Evolutionary conservation across 1,284 basidiomycete genomes (phyloP), one percentile per base, ranked within the genome.

Genomic region (Pascua sp.): DNA sequence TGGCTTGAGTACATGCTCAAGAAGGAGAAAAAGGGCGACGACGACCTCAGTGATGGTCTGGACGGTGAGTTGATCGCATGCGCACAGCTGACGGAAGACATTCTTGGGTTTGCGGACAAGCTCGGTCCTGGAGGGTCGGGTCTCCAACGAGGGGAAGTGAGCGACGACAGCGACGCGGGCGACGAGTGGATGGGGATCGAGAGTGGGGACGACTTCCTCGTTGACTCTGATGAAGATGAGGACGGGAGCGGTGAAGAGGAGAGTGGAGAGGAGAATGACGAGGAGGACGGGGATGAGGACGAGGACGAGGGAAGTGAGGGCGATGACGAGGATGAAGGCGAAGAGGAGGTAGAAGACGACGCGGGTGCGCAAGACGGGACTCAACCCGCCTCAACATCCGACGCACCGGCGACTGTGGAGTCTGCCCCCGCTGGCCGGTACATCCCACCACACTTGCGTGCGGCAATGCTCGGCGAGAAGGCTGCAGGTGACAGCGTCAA

Each of bases 1-100:
- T 85, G 87, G 79, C 78, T 92, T 11, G 90, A 92, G 73, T 79
- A 81, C 11, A 85, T 85, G 72, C 80, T 92, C 15, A 62, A 67
- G 17, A 82, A 84, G 63, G 69, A 78, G 40, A 80, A 80, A 61
- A 80, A 79, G 59, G 72, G 65, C 32, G 66, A 67, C 11, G 74
- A 74, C 16, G 71, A 65, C 8, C 66, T 74, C 47, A 76, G 78
- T 36, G 81, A 82, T 66, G 82, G 80, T 0, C 67, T 83, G 16
- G 87, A 86, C 57, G 85, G 84, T 67, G 82, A 84, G 78, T 83
- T 80, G 18, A 43, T 24, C 64, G 64, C 65, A 49, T 12, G 43
- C 66, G 43, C 42, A 59, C 79, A 65, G 39, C 56, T 58, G 18
- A 58, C 46, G 4, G 3, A 85, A 82, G 77, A 84, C 65, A 79